Percentiles rank a stretch among this genome's conserved stretches.
Evolutionary conservation across 192 early-diverging fungal genomes (phyloP).

Genomic region (Backusella morwellensis): DNA sequence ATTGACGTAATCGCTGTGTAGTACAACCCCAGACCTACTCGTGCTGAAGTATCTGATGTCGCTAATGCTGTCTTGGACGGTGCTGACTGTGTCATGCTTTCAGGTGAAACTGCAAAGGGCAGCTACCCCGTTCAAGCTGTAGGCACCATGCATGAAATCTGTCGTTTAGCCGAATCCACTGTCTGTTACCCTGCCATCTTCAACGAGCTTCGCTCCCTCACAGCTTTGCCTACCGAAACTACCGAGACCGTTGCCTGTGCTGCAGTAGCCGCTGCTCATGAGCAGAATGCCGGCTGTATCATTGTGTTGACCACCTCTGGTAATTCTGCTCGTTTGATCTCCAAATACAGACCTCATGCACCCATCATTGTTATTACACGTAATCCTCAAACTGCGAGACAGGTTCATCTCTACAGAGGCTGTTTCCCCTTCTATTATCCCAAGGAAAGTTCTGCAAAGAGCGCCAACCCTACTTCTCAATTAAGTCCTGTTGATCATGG

Average conservation of each 20-base stretch:
- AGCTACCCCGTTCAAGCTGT: slow-evolving; percentile 89
- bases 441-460: slow-evolving; percentile 29
- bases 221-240: slow-evolving; percentile 72
- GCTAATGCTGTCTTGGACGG: slow-evolving; percentile 98
- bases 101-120: slow-evolving; percentile 98
- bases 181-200: slow-evolving; percentile 95
- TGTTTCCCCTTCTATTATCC: slow-evolving; percentile 80
- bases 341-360: slow-evolving; percentile 91
- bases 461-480: slow-evolving; percentile 11
- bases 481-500: slow-evolving; percentile 44
- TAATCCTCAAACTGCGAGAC: slow-evolving; percentile 66
- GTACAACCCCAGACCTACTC: slow-evolving; percentile 96
- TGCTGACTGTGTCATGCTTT: slow-evolving; percentile 98
- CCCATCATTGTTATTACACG: slow-evolving; percentile 94
- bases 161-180: slow-evolving; percentile 88
- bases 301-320: slow-evolving; percentile 91
- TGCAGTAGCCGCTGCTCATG: slow-evolving; percentile 80
- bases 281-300: slow-evolving; percentile 83
- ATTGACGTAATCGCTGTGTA: slow-evolving; percentile 28
- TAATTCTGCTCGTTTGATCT: slow-evolving; percentile 82
- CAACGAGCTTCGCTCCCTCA: slow-evolving; percentile 79
- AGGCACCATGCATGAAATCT: slow-evolving; percentile 92
- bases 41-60: slow-evolving; percentile 98
- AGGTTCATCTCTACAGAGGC: slow-evolving; percentile 76
- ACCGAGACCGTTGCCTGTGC: slow-evolving; percentile 92